A percentile compares a stretch with the other conserved stretches of the same genome.
Evolutionary conservation across 179 eudicot species (phyloP).

Genomic region (Corrigiola litoralis): DNA sequence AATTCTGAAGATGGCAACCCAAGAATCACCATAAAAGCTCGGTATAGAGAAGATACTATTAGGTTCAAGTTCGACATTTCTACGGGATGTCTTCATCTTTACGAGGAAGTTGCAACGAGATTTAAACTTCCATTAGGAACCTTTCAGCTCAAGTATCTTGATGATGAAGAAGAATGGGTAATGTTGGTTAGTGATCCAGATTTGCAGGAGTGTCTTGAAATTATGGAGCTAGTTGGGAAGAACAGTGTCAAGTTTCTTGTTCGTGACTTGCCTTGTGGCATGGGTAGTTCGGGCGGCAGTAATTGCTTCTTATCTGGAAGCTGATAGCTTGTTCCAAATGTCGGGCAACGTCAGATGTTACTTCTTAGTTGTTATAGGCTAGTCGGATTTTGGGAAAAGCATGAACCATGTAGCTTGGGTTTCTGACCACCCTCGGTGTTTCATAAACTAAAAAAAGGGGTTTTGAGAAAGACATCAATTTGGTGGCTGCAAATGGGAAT

Average conservation of each 20-base stretch:
- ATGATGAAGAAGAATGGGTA: constrained; percentile 95
- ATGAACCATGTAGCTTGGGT: not conserved
- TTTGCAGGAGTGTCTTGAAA: constrained; percentile 76
- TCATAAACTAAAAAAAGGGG: not conserved
- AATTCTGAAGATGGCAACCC: constrained; percentile 34
- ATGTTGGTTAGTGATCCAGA: constrained; percentile 74
- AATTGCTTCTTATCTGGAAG: constrained; percentile 41
- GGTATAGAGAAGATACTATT: constrained; percentile 61
- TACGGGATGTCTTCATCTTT: constrained; percentile 51
- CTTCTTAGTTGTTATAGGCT: not conserved
- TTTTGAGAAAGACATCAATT: not conserved
- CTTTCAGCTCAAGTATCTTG: constrained; percentile 85
- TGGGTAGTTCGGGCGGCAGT: constrained; percentile 70
- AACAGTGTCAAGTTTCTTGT: constrained; percentile 59
- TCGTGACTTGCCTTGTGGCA: constrained; percentile 45
- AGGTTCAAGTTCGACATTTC: constrained; percentile 69
- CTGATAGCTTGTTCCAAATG: constrained; percentile 11
- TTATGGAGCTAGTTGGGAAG: constrained; percentile 59
- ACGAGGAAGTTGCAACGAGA: constrained; percentile 71
- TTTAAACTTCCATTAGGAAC: constrained; percentile 52
- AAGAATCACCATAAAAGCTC: constrained; percentile 63
- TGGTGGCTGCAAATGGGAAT: constrained; percentile 3
- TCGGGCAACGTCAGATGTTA: not conserved
- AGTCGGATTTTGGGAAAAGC: not conserved
- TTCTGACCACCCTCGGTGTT: not conserved